Evolutionary conservation across 371 early-diverging fungal genomes (phyloP), one percentile per base, ranked within the genome.

Genomic region (Entomophthora muscae): DNA sequence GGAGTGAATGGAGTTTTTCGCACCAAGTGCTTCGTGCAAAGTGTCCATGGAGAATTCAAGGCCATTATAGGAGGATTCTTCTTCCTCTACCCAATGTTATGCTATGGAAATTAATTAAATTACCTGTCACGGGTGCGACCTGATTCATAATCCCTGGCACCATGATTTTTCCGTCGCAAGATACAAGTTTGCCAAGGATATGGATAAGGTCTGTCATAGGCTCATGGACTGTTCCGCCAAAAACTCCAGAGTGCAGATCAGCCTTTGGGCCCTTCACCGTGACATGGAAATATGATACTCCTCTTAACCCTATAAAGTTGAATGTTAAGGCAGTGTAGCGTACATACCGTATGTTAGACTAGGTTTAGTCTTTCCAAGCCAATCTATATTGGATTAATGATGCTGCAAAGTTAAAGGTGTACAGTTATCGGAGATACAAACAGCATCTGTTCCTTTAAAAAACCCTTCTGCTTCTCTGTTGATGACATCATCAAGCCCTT

Each of bases 211-310:
- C 95, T 55, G 88, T 88, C 95, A 95, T 95, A 57, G 98, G 98
- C 77, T 97, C 98, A 72, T 95, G 93, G 55, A 95, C 88, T 26
- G 90, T 89, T 61, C 93, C 93, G 69, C 93, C 98, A 77, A 94
- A 97, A 55, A 97, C 91, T 72, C 97, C 97, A 67, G 90, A 90
- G 77, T 97, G 97, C 62, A 97, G 80, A 72, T 96, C 97, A 71
- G 81, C 80, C 56, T 79, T 84, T 21, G 91, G 91, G 23, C 91
- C 91, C 72, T 80, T 79, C 65, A 91, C 72, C 57, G 74, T 74
- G 64, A 90, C 60, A 66, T 81, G 81, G 80, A 86, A 94, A 76
- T 91, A 91, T 64, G 88, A 89, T 64, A 94, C 85, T 65, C 98
- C 98, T 53, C 63, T 26, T 12, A 69, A 55, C 23, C 91, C 73